phyloP scores from a whole-genome alignment of 306 rosid species.

The Dryas drummondii region DNA sequence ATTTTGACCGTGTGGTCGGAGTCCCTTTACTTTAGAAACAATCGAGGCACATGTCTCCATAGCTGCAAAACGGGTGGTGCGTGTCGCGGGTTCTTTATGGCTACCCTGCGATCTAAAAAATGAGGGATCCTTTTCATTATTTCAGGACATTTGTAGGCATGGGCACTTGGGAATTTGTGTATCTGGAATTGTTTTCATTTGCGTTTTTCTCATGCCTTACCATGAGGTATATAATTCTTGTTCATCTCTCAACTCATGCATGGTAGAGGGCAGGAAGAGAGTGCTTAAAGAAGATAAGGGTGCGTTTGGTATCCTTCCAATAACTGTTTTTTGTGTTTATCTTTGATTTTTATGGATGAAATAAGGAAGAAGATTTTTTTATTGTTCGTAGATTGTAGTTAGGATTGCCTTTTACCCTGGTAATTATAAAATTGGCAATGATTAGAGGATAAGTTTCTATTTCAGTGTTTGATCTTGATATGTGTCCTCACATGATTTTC shows the following conservation, averaged over 20 bases:
- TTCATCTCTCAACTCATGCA: neutral
- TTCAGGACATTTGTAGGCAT: neutral
- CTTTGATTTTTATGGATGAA: no score
- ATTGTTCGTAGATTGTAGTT: neutral
- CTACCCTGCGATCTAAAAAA: neutral
- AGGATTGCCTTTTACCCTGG: neutral
- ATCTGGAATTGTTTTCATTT: neutral
- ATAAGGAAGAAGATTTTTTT: neutral
- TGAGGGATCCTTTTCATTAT: neutral
- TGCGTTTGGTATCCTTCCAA: no score
- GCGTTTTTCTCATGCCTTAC: neutral
- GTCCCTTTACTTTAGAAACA: neutral
- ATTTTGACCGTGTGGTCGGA: neutral
- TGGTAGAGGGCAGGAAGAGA: neutral
- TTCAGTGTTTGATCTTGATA: slow-evolving; percentile 10
- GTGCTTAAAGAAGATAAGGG: neutral
- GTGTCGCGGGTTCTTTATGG: neutral
- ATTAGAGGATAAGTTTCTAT: neutral
- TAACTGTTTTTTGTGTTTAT: no score
- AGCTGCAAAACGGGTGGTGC: no score
- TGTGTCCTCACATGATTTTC: slow-evolving; percentile 15
- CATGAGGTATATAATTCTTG: neutral
- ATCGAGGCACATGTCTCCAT: neutral
- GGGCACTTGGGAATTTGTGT: neutral
- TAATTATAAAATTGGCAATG: neutral